Base-by-base conservation (phyloP, 371 early-diverging fungal genomes). In the Funneliformis caledonium region DNA sequence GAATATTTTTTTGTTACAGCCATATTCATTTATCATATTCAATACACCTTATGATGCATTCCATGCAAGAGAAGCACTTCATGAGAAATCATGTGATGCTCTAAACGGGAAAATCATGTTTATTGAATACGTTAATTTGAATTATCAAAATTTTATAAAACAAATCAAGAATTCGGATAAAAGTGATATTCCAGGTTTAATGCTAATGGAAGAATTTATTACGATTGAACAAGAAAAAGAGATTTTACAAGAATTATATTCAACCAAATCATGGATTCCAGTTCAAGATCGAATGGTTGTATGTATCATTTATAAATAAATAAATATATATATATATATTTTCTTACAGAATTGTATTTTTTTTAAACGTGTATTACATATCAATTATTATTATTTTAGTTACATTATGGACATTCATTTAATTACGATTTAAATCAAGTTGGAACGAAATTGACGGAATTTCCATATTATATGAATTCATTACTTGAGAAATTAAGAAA, bases 401-500 rank as follows among this genome's bases (percentile, higher is more conserved):
- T 74, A 80, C 83, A 83, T 62, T 83, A 59, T 72, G 83, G 83
- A 11, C 64, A 80, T 59, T 14, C 19, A 42, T 83, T 81, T 65
- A 61, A 75, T 67, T 83, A 83, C 48, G 52, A 80, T 50, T 42
- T 61, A 33, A 81, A 81, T 31, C 43, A 75, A 61, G 80, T 80
- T 61, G 81, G 76, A 50, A 50, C 33, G 19, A 33, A 56, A 16
- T 60, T 22, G n/a, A 10, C 65, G n/a, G 37, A 64, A 48, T 60
- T 81, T 70, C 81, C 81, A 52, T 43, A 26, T 10, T 76, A 43
- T 37, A 60, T 77, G 37, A 59, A 82, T 59, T 60, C 45, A 42
- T 26, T 78, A 22, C 74, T 82, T 37, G 43, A 37, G 16, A 78
- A 56, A 60, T 22, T 70, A 52, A 60, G 59, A 8, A 48, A 37